Evolutionary conservation across 257 asterid species (phyloP), one percentile per base, ranked within the genome.

Genomic region (Solanum pinnatisectum): DNA sequence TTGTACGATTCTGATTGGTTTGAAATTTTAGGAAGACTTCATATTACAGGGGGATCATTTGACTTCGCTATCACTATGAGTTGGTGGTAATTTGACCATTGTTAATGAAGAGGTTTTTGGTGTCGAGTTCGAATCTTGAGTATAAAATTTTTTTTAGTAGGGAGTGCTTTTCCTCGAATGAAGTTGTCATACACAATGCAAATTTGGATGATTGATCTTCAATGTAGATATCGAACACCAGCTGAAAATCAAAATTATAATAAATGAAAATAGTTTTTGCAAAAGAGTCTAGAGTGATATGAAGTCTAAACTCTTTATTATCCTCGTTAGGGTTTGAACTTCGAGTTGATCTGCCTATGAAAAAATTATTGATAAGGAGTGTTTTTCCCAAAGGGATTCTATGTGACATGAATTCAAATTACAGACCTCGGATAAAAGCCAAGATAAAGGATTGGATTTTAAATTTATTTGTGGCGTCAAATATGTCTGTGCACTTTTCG

Each of bases 301-400:
- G n/a, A 52, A 56, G 65, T 18, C 11, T 56, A 20, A 56, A 56
- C 5, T 56, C 65, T 56, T 56, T 56, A 20, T 56, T 56, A 20
- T 56, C 25, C 11, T 20, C 0, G 5, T 56, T 56, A 18, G 65
- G 25, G 11, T 56, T 56, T 56, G 25, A 7, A 20, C 10, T 18
- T 18, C 25, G 25, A 6, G 25, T 20, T 56, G 4, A 56, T 0
- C 10, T 20, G 10, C 10, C 0, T 56, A 56, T 56, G 65, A 20
- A 56, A 56, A 56, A 56, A 56, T 52, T 6, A 2, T 3, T 18
- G 63, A 52, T 52, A 7, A 52, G 63, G 63, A 52, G 4, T 52
- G 63, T 18, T 52, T 52, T 52, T 18, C 10, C 0, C 10, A 18
- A 52, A 6, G n/a, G 0, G 0, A 56, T 1, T 20, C 1, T 1